A percentile compares a stretch with the other conserved stretches of the same genome.
Evolutionary conservation across 2,329 filamentous ascomycete genomes (phyloP).

Genomic region (Xylaria sp.): DNA sequence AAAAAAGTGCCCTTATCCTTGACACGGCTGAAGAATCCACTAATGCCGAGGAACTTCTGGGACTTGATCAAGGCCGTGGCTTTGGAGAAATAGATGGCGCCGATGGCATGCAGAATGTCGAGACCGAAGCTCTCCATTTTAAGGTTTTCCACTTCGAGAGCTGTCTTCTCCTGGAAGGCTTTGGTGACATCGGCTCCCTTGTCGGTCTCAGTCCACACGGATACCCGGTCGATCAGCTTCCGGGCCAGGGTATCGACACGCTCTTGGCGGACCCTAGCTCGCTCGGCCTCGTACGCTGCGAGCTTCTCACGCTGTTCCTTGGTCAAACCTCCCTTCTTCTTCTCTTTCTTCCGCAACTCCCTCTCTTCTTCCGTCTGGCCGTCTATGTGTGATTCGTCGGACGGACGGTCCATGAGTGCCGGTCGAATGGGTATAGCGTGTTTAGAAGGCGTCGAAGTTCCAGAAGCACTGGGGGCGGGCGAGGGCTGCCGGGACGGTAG

Average conservation of each 20-base stretch:
- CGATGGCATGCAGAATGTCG: slow-evolving; percentile 94
- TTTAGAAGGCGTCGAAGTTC: slow-evolving; percentile 47
- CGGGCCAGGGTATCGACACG: slow-evolving; percentile 82
- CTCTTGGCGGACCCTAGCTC: slow-evolving; percentile 82
- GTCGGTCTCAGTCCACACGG: slow-evolving; percentile 97
- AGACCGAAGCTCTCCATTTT: slow-evolving; percentile 99
- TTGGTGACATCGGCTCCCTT: slow-evolving; percentile 82
- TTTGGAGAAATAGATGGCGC: slow-evolving; percentile 87
- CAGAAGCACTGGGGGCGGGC: slow-evolving; percentile 48
- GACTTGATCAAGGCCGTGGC: slow-evolving; percentile 87
- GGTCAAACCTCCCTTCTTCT: slow-evolving; percentile 84
- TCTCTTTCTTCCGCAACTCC: slow-evolving; percentile 74
- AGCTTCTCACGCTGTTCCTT: slow-evolving; percentile 96
- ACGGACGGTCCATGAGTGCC: slow-evolving; percentile 82
- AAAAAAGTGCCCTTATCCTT: slow-evolving; percentile 97
- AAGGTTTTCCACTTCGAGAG: slow-evolving; percentile 92
- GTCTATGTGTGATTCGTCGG: slow-evolving; percentile 76
- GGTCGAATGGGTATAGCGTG: slow-evolving; percentile 75
- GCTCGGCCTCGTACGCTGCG: slow-evolving; percentile 85
- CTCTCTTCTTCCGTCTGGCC: slow-evolving; percentile 76
- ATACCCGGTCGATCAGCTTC: slow-evolving; percentile 88
- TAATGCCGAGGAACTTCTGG: slow-evolving; percentile 95
- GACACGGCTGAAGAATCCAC: slow-evolving; percentile 90
- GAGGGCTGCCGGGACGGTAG: slow-evolving; percentile 46
- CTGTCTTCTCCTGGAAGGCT: slow-evolving; percentile 93